Evolutionary conservation across 2,329 filamentous ascomycete species (phyloP).

Genomic region (Aspergillus piperis): DNA sequence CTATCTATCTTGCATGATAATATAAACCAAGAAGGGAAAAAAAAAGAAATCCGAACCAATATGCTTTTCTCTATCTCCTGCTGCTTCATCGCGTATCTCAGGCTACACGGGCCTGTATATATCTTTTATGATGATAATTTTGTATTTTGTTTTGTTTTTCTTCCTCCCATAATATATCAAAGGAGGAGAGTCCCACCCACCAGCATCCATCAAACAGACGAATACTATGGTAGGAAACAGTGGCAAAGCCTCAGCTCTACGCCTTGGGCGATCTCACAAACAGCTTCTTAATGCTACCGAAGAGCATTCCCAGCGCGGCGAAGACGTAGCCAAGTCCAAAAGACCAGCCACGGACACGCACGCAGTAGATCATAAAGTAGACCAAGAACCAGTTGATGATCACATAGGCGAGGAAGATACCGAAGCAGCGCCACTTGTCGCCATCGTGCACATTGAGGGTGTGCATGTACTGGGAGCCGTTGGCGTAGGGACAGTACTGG

Average conservation of each 20-base stretch:
- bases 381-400: slow-evolving; percentile 71
- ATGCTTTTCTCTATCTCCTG: background rate
- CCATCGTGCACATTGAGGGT: slow-evolving; percentile 56
- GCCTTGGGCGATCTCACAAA: slow-evolving; percentile 26
- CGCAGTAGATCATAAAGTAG: slow-evolving; percentile 76
- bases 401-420: slow-evolving; percentile 71
- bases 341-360: slow-evolving; percentile 68
- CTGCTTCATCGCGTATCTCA: background rate
- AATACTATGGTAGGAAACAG: background rate
- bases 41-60: background rate
- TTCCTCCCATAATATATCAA: no score
- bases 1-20: background rate
- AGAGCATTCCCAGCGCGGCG: slow-evolving; percentile 46
- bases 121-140: background rate
- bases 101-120: background rate
- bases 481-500: slow-evolving; percentile 68
- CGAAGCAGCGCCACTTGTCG: slow-evolving; percentile 73
- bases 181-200: background rate
- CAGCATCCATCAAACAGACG: background rate
- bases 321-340: slow-evolving; percentile 67
- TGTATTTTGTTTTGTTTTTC: background rate
- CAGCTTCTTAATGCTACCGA: slow-evolving; percentile 34
- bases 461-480: slow-evolving; percentile 67
- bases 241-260: slow-evolving; percentile 14
- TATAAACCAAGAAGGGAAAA: background rate